phyloP scores from a whole-genome alignment of 306 rosid genomes.

The Vigna radiata region DNA sequence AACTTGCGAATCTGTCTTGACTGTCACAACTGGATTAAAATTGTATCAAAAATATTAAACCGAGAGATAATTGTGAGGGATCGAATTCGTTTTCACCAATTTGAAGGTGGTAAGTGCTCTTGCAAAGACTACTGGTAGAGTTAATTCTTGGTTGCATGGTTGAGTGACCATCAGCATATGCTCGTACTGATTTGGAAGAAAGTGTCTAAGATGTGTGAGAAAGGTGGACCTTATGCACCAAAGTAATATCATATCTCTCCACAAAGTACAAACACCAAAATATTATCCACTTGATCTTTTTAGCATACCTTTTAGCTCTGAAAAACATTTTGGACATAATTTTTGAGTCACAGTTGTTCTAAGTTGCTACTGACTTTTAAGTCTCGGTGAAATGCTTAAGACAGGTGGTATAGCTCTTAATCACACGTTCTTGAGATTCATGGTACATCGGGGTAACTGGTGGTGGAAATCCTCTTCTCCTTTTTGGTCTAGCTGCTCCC shows the following conservation, averaged over 20 bases:
- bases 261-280: constrained; percentile 14
- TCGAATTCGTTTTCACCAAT: constrained; percentile 75
- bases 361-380: neutral
- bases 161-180: neutral
- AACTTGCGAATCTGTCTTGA: constrained; percentile 61
- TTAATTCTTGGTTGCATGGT: constrained; percentile 40
- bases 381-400: neutral
- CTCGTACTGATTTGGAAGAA: constrained; percentile 17
- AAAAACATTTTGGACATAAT: constrained; percentile 7
- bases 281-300: neutral
- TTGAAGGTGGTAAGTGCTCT: constrained; percentile 72
- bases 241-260: constrained; percentile 10
- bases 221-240: constrained; percentile 15
- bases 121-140: constrained; percentile 79
- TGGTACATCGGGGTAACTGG: too few species aligned
- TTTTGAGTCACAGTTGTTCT: neutral
- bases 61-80: constrained; percentile 75
- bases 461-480: too few species aligned
- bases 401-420: neutral
- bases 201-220: neutral
- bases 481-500: too few species aligned
- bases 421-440: too few species aligned
- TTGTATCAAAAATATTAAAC: constrained; percentile 54
- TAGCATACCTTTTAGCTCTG: constrained; percentile 5
- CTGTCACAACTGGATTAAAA: constrained; percentile 69